These are phyloP conservation scores for Hypoxylon fragiforme DNA, from an alignment of 495 filamentous ascomycete genomes.

Conservation along the genomic window DNA sequence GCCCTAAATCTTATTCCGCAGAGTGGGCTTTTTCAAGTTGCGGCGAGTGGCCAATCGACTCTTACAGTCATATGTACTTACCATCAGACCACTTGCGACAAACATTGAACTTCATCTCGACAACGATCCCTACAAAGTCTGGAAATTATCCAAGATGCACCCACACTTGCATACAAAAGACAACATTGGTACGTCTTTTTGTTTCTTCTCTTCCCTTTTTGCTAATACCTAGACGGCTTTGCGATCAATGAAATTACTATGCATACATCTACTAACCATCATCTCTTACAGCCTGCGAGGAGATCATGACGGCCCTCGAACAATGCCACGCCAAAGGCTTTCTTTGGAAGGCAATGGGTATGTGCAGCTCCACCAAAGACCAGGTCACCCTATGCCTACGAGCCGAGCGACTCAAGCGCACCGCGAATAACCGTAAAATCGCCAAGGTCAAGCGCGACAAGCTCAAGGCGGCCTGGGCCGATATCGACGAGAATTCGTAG, in stretches of 20 bases:
- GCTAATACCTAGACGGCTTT: too few relatives aligned
- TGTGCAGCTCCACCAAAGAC: conserved; percentile 84
- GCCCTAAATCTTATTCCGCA: conserved; percentile 3
- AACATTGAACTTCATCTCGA: conserved; percentile 1
- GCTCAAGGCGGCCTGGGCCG: conserved; percentile 75
- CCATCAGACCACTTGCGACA: neutral
- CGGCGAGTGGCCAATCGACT: too few relatives aligned
- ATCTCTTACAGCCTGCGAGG: conserved; percentile 73
- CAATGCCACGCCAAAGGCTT: conserved; percentile 95
- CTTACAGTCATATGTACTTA: too few relatives aligned
- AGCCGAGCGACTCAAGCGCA: conserved; percentile 74
- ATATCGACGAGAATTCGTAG: conserved; percentile 77
- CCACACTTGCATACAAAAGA: conserved; percentile 92
- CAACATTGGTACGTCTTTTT: conserved; percentile 67
- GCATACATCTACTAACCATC: conserved; percentile 1
- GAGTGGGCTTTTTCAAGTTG: conserved; percentile 12
- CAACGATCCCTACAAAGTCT: neutral
- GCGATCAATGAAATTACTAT: too few relatives aligned
- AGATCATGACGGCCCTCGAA: conserved; percentile 88
- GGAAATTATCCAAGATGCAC: conserved; percentile 70
- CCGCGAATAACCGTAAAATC: conserved; percentile 71
- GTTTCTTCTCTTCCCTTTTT: neutral
- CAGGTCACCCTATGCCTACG: conserved; percentile 81
- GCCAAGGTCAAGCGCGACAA: conserved; percentile 68
- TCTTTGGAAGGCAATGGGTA: conserved; percentile 81